These are phyloP conservation scores for Botrytis deweyae DNA, from an alignment of 2,329 filamentous ascomycete genomes.

Conservation along the genomic window DNA sequence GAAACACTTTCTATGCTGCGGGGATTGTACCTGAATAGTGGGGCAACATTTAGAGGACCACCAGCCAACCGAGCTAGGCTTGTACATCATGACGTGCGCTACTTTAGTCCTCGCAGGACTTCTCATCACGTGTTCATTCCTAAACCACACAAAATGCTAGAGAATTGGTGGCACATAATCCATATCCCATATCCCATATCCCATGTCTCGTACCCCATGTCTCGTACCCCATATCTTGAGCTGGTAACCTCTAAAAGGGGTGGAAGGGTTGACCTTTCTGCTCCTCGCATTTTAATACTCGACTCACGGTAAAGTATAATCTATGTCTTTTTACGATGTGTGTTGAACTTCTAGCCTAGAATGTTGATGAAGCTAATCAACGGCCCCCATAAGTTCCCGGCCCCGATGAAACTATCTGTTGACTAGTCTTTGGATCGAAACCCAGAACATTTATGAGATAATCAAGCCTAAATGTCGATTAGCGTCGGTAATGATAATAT, in stretches of 20 bases:
- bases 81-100: neutral
- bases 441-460: constrained; percentile 65
- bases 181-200: neutral
- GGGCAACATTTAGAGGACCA: neutral
- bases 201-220: neutral
- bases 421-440: constrained; percentile 31
- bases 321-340: neutral
- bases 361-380: constrained; percentile 22
- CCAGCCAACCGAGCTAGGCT: neutral
- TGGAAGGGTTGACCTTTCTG: neutral
- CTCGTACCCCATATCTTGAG: neutral
- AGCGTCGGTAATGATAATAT: constrained; percentile 14
- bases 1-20: constrained; percentile 4
- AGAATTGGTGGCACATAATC: neutral
- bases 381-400: constrained; percentile 25
- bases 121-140: constrained; percentile 4
- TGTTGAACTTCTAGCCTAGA: neutral
- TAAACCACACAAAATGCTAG: neutral
- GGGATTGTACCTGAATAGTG: constrained; percentile 4
- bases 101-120: neutral
- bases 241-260: neutral
- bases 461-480: constrained; percentile 51
- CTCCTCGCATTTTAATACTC: neutral
- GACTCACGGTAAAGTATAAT: constrained; percentile 1
- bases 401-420: constrained; percentile 30